Evolutionary conservation across 2,329 filamentous ascomycete species (phyloP).

Genomic region (Arachnomyces sp.): DNA sequence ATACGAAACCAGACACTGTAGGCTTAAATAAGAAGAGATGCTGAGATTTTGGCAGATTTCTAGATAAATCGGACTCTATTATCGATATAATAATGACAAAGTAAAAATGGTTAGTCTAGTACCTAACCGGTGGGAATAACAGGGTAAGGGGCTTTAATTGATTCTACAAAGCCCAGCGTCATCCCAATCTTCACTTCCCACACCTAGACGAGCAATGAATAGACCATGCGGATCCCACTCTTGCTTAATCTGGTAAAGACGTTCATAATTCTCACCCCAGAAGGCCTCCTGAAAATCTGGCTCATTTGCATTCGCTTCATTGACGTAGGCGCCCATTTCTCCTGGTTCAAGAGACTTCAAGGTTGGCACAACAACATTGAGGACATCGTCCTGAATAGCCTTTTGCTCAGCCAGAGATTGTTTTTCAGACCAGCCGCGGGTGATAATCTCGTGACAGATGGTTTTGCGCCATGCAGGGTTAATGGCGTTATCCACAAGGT

Average conservation of each 20-base stretch:
- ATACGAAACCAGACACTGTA: no score
- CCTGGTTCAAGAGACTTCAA: no score
- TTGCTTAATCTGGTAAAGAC: constrained; percentile 23
- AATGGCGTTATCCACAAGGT: constrained; percentile 27
- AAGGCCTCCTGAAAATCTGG: constrained; percentile 32
- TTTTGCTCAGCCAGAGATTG: constrained; percentile 19
- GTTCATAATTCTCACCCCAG: constrained; percentile 29
- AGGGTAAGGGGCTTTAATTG: background rate
- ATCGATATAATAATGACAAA: no score
- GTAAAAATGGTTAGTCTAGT: no score
- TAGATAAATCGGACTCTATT: no score
- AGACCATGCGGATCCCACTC: constrained; percentile 24
- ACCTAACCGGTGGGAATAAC: no score
- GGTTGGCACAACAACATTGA: no score
- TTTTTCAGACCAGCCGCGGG: constrained; percentile 25
- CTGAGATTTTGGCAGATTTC: no score
- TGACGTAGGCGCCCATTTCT: constrained; percentile 27
- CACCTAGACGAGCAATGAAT: constrained; percentile 18
- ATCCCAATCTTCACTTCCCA: constrained; percentile 22
- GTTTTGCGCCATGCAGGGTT: no score
- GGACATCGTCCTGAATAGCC: constrained; percentile 24
- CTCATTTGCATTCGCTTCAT: constrained; percentile 34
- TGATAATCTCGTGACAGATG: no score
- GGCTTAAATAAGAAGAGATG: no score
- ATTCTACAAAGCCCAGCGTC: constrained; percentile 16